A percentile compares a stretch with the other conserved stretches of the same genome.
phyloP scores from a whole-genome alignment of 306 rosid species.

The Rubus parviflorus region DNA sequence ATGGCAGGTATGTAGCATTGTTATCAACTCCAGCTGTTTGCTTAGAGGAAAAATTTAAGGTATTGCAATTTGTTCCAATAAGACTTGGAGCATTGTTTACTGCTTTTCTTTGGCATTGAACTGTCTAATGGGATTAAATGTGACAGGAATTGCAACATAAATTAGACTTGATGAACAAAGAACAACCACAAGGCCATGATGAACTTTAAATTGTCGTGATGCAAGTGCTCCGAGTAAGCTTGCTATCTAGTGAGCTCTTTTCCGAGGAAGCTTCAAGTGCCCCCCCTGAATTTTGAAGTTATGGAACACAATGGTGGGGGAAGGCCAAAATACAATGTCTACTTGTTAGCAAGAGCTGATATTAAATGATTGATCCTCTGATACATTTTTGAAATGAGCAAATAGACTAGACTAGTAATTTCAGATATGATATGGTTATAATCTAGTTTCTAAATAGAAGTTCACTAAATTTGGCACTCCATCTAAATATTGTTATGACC shows the following conservation, averaged over 20 bases:
- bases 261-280: slow-evolving; percentile 13
- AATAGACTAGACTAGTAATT: neutral
- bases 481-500: neutral
- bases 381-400: slow-evolving; percentile 27
- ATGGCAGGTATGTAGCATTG: slow-evolving; percentile 79
- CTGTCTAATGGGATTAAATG: slow-evolving; percentile 30
- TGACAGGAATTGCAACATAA: slow-evolving; percentile 80
- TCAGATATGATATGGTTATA: neutral
- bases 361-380: slow-evolving; percentile 7
- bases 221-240: slow-evolving; percentile 25
- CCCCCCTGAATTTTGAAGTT: neutral
- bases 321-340: neutral
- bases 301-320: slow-evolving; percentile 9
- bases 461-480: neutral
- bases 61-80: slow-evolving; percentile 20
- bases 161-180: slow-evolving; percentile 64
- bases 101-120: neutral
- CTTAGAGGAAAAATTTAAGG: slow-evolving; percentile 83
- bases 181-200: slow-evolving; percentile 65
- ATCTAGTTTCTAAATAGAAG: neutral
- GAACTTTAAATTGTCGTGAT: slow-evolving; percentile 54
- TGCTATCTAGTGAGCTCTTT: slow-evolving; percentile 21
- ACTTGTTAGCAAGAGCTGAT: neutral
- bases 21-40: slow-evolving; percentile 83
- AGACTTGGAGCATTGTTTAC: slow-evolving; percentile 4